Conservation (phyloP, 257 asterid species). For the Forsythia viridissima region DNA sequence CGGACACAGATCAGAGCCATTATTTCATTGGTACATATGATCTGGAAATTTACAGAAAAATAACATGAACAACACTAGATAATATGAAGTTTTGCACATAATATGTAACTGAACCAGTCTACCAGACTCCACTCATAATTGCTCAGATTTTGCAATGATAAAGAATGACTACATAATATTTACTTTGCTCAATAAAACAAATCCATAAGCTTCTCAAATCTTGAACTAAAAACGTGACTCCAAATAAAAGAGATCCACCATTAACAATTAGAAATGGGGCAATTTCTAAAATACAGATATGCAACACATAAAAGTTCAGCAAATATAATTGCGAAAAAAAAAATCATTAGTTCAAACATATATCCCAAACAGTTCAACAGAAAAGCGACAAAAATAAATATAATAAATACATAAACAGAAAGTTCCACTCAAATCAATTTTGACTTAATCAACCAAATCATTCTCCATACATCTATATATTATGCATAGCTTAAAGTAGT, state of each 20-base stretch:
- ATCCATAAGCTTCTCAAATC: not conserved
- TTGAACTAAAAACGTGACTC: not conserved
- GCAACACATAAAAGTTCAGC: not conserved
- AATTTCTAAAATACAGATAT: not conserved
- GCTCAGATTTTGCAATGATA: slow-evolving; percentile 13
- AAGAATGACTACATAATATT: not conserved
- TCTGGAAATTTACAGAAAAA: slow-evolving; percentile 13
- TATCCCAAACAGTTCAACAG: not conserved
- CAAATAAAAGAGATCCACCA: not conserved
- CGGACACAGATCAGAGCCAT: slow-evolving; percentile 15
- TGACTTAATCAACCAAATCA: not conserved
- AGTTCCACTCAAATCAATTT: not conserved
- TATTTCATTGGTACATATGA: slow-evolving; percentile 2
- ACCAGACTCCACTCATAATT: not conserved
- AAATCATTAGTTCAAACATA: not conserved
- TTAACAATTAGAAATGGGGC: not conserved
- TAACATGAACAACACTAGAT: slow-evolving; percentile 6
- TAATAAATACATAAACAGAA: not conserved
- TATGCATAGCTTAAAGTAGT: not conserved
- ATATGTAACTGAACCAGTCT: no score
- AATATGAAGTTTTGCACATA: not conserved
- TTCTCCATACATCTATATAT: not conserved
- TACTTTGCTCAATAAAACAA: not conserved
- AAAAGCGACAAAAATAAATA: not conserved
- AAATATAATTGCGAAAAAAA: not conserved